Conservation (phyloP, 495 filamentous ascomycete species). For the Massariosphaeria phaeospora region DNA sequence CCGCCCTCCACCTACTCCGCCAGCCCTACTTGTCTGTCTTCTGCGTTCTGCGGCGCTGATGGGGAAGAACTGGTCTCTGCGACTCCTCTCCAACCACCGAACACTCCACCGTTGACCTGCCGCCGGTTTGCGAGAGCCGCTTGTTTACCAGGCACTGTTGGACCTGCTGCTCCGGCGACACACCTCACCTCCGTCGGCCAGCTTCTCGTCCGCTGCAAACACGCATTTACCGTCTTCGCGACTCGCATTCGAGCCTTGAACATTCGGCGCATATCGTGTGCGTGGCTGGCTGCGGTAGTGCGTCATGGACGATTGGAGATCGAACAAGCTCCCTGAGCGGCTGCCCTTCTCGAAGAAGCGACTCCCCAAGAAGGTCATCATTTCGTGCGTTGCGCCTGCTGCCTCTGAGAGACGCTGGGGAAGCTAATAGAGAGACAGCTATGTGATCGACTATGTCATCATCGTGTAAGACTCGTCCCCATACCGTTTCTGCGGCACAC, state of each 20-base stretch:
- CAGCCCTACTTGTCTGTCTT: constrained; percentile 5
- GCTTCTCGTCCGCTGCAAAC: too few species aligned
- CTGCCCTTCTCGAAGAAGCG: constrained; percentile 52
- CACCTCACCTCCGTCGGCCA: too few species aligned
- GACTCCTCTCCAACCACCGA: neutral
- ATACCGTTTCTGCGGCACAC: constrained; percentile 15
- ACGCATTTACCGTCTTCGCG: too few species aligned
- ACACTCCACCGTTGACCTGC: too few species aligned
- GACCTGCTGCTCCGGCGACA: too few species aligned
- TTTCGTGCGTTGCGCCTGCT: constrained; percentile 45
- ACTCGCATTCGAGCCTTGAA: too few species aligned
- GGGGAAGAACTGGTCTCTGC: constrained; percentile 14
- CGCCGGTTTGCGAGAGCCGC: too few species aligned
- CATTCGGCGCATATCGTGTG: too few species aligned
- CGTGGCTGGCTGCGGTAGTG: constrained; percentile 30
- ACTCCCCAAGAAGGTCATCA: constrained; percentile 48
- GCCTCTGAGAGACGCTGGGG: neutral
- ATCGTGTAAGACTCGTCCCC: constrained; percentile 49
- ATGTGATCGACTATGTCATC: constrained; percentile 65
- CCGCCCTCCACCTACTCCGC: neutral
- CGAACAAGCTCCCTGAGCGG: constrained; percentile 37
- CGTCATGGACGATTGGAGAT: constrained; percentile 27
- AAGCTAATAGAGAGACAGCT: constrained; percentile 45
- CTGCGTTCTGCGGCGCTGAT: constrained; percentile 10
- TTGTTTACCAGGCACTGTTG: too few species aligned